Percentiles rank a stretch among this genome's conserved stretches.
phyloP scores from a whole-genome alignment of 2,329 filamentous ascomycete genomes.

The Verticillium alfalfae region DNA sequence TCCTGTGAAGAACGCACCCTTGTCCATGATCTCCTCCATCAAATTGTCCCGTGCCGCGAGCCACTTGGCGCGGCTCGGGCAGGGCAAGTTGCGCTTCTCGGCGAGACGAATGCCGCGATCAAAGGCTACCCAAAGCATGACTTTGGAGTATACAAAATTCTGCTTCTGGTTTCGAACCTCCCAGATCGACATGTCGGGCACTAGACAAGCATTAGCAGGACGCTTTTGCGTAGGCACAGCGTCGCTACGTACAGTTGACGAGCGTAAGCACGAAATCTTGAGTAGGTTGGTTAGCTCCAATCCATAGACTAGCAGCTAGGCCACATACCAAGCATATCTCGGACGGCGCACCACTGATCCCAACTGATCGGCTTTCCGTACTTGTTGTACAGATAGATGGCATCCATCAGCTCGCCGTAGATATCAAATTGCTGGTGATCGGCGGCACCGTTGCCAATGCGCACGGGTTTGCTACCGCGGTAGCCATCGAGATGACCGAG shows the following conservation, averaged over 20 bases:
- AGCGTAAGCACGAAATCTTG: conserved; percentile 65
- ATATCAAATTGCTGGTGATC: conserved; percentile 76
- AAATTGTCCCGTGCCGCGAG: conserved; percentile 59
- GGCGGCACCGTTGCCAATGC: conserved; percentile 72
- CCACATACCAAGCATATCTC: conserved; percentile 53
- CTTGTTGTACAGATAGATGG: conserved; percentile 73
- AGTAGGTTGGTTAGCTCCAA: neutral
- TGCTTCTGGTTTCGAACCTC: conserved; percentile 72
- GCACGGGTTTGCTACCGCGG: conserved; percentile 62
- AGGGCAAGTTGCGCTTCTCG: conserved; percentile 71
- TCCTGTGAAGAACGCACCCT: conserved; percentile 30
- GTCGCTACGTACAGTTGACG: conserved; percentile 40
- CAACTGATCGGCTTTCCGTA: conserved; percentile 72
- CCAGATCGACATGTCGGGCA: conserved; percentile 79
- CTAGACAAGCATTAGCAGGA: conserved; percentile 20
- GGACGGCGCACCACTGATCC: conserved; percentile 69
- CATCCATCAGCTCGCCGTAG: conserved; percentile 74
- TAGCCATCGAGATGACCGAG: conserved; percentile 69
- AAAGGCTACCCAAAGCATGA: conserved; percentile 79
- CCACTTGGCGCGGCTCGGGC: conserved; percentile 64
- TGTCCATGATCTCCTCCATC: conserved; percentile 74
- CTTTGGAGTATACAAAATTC: conserved; percentile 75
- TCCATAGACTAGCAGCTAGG: neutral
- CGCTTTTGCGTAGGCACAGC: neutral
- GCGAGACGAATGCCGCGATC: conserved; percentile 68